Percentiles rank a stretch among this genome's conserved stretches.
Conservation (phyloP, 2,329 filamentous ascomycete genomes). For the Fusarium pilosicola region DNA sequence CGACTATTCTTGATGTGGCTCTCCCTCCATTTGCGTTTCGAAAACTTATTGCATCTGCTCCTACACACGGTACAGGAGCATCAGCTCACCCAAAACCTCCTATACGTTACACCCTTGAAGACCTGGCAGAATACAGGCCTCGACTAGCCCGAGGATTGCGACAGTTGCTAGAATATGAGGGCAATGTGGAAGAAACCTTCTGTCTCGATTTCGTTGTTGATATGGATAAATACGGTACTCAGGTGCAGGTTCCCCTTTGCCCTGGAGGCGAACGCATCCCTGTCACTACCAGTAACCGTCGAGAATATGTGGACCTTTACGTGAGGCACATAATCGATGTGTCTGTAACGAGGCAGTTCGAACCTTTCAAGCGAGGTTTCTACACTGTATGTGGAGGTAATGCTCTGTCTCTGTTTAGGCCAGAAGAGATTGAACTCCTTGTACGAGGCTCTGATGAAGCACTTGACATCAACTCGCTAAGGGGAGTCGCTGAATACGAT, state of each 20-base stretch:
- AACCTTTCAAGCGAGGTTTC: conserved; percentile 93
- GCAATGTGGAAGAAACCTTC: conserved; percentile 83
- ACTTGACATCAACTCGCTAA: conserved; percentile 79
- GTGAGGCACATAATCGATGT: conserved; percentile 82
- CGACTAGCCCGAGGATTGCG: conserved; percentile 78
- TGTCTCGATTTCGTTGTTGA: conserved; percentile 84
- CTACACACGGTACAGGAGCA: conserved; percentile 65
- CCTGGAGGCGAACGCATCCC: conserved; percentile 76
- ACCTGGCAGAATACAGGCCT: conserved; percentile 85
- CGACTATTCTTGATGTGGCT: conserved; percentile 88
- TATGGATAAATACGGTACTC: conserved; percentile 78
- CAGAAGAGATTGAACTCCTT: conserved; percentile 91
- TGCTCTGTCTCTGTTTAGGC: conserved; percentile 84
- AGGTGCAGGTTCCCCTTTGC: conserved; percentile 75
- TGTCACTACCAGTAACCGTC: conserved; percentile 85
- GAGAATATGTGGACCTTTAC: conserved; percentile 88
- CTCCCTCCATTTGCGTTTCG: conserved; percentile 90
- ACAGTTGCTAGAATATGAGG: conserved; percentile 83
- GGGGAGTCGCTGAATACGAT: conserved; percentile 82
- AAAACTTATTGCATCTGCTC: conserved; percentile 82
- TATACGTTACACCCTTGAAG: conserved; percentile 81
- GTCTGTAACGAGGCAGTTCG: conserved; percentile 83
- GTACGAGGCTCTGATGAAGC: conserved; percentile 86
- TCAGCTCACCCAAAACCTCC: conserved; percentile 66
- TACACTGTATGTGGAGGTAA: conserved; percentile 92